These are phyloP conservation scores for Chlamydomonas incerta DNA, from an alignment of 139 green algal genomes.

Conservation along the genomic window DNA sequence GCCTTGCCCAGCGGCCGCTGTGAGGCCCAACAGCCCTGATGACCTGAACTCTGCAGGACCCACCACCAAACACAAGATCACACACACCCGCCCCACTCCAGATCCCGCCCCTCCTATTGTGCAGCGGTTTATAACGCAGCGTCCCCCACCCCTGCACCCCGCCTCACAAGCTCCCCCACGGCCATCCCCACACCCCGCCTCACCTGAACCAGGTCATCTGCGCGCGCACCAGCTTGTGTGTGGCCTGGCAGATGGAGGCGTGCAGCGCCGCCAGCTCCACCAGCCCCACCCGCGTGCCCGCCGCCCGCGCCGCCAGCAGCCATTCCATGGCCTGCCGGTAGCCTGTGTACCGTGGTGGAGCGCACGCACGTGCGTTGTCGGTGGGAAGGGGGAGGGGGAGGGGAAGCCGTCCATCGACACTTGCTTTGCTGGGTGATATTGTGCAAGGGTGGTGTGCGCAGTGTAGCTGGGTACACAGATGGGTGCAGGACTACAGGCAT, in stretches of 20 bases:
- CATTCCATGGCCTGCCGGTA: conserved; percentile 67
- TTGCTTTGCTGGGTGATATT: too few species aligned
- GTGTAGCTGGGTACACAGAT: too few species aligned
- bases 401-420: too few species aligned
- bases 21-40: too few species aligned
- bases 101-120: too few species aligned
- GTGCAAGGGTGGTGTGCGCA: too few species aligned
- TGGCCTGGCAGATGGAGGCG: conserved; percentile 69
- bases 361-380: background rate
- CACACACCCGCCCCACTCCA: too few species aligned
- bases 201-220: conserved; percentile 89
- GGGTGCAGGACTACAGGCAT: too few species aligned
- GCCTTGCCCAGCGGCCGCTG: too few species aligned
- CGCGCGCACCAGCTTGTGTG: conserved; percentile 76
- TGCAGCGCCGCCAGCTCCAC: conserved; percentile 6
- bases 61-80: too few species aligned
- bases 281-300: conserved; percentile 12
- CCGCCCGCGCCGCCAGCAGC: conserved; percentile 29
- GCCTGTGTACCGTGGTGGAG: background rate
- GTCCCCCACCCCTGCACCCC: background rate
- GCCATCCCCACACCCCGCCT: background rate
- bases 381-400: background rate
- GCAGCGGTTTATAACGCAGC: too few species aligned
- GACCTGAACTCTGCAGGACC: too few species aligned
- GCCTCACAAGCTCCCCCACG: background rate